Base-by-base conservation (phyloP, 2,329 filamentous ascomycete genomes). In the Epichloe coenophiala region DNA sequence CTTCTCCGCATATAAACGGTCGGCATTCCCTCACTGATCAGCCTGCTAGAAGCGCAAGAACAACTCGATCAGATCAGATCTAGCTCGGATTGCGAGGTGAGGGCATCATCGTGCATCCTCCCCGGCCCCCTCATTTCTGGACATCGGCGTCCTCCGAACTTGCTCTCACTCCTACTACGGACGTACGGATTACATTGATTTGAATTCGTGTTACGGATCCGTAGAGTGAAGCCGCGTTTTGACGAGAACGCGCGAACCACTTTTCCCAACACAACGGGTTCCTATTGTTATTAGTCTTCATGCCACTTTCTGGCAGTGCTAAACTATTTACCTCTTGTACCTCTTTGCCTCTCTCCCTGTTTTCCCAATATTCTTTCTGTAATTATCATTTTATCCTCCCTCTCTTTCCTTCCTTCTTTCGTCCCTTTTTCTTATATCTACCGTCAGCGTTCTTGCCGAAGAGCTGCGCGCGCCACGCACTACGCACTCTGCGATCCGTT, bases 1-100 rank as follows among this genome's bases (percentile, higher is more conserved):
- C 23, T 8, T 27, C 23, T 27, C 23, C 23, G 23, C 70, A 74
- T 73, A 73, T 74, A 74, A 73, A 74, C 70, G 68, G 59, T 60
- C 61, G 62, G 58, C 61, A 64, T 68, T 71, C 69, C 69, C 69
- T 66, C 64, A 40, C 50, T 40, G 33, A 21, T 9, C 45, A 13
- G 12, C n/a, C 23, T 40, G 37, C 46, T 33, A 33, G 45, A 15
- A 40, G 21, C 8, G 36, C 36, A 33, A 40, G n/a, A 1, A 21
- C 19, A 21, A 21, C 19, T 21, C 19, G 19, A 27, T 27, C 23
- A 27, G 33, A 42, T 31, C 50, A 35, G 45, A 51, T 47, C 49
- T 51, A 38, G 45, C 33, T 44, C 33, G 41, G 9, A 21, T 45
- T 44, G 23, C 2, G 23, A 27, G 23, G 44, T 35, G 35, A 51